Conservation (phyloP, 176 grass and related monocot genomes). For the Aechmea fasciata region DNA sequence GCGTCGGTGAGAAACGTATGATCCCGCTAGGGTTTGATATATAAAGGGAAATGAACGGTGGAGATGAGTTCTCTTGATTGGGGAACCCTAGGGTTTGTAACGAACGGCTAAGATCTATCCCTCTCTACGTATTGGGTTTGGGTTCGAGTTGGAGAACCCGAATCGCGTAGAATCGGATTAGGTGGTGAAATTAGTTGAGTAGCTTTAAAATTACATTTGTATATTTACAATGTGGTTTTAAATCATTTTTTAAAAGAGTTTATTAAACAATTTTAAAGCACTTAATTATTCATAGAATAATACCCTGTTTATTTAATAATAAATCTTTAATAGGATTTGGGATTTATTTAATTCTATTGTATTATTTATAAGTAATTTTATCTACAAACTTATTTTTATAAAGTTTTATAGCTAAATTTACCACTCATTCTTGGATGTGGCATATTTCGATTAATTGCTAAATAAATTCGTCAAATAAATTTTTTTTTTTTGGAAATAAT, state of each 20-base stretch:
- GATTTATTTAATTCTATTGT: too few relatives aligned
- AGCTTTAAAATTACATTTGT: too few relatives aligned
- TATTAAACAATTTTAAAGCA: conserved; percentile 23
- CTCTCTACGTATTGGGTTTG: neutral
- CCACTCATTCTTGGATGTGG: too few relatives aligned
- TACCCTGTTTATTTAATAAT: too few relatives aligned
- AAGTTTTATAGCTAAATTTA: too few relatives aligned
- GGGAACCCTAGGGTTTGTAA: neutral
- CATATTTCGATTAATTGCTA: too few relatives aligned
- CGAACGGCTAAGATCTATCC: neutral
- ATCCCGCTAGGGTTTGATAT: neutral
- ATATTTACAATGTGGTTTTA: too few relatives aligned
- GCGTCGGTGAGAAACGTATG: neutral
- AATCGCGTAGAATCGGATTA: neutral
- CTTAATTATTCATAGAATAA: neutral
- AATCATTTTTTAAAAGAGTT: too few relatives aligned
- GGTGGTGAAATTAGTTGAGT: neutral
- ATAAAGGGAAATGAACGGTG: neutral
- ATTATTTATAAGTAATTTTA: too few relatives aligned
- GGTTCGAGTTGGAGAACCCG: neutral
- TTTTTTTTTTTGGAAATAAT: neutral
- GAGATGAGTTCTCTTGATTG: neutral
- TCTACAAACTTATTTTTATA: too few relatives aligned
- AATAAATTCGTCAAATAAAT: too few relatives aligned
- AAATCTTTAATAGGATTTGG: too few relatives aligned